Evolutionary conservation across 495 filamentous ascomycete species (phyloP), one percentile per base, ranked within the genome.

Genomic region (Talaromyces adpressus): DNA sequence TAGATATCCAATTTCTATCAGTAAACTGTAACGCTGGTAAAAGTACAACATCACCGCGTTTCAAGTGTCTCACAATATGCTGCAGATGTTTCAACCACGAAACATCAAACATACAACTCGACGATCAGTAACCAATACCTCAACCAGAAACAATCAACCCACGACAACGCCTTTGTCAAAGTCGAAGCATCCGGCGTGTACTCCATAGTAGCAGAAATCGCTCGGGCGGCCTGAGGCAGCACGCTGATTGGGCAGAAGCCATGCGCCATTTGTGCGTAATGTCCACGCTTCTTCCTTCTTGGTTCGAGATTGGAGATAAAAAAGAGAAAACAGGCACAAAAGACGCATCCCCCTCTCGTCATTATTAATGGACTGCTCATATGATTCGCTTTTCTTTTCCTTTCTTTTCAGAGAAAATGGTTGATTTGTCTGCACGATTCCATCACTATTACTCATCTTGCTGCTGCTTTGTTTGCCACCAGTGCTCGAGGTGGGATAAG

Each of bases 231-330:
- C 27, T 25, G 0, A 6, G 56, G 30, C 29, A 30, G 14, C 16
- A 12, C 56, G 27, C 27, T 58, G 56, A 58, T 58, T 58, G 56
- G 56, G 2, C 18, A 7, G 30, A 29, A 32, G 16, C 20, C 29
- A 4, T 78, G 77, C 73, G 77, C 66, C 63, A 75, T 75, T 79
- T 79, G 72, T 78, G 77, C 77, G 75, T 72, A n/a, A n/a, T 36
- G 0, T 32, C 34, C 3, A 20, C 45, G 59, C 18, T 61, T 65
- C 69, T 69, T 65, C 57, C 62, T 67, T 68, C 54, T 61, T 65
- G 63, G 63, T 59, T 20, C 34, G 64, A 4, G 25, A 16, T 32
- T 27, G 27, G 27, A 57, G 23, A 56, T 29, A 27, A 23, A 54
- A 16, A 12, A 27, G 27, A 54, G 20, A 54, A 29, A n/a, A 18